A percentile compares a stretch with the other conserved stretches of the same genome.
Evolutionary conservation across 2,329 filamentous ascomycete species (phyloP).

Genomic region (Amesomyces nigricolor): DNA sequence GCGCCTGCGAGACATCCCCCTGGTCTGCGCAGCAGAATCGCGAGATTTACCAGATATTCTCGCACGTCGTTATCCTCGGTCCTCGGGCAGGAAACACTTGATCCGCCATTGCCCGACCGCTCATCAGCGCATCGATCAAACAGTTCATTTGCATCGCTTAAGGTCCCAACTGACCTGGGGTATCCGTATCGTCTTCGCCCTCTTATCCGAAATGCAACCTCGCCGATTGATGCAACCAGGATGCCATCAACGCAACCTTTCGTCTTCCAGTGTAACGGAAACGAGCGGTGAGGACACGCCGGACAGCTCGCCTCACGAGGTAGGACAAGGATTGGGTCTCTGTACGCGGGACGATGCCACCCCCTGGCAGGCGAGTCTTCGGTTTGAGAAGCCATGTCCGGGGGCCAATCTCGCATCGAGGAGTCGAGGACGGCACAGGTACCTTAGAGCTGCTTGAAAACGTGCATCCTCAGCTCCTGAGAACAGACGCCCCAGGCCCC

Average conservation of each 20-base stretch:
- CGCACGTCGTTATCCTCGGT: background rate
- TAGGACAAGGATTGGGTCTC: constrained; percentile 5
- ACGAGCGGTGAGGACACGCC: constrained; percentile 13
- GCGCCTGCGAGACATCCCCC: background rate
- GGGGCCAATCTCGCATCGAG: background rate
- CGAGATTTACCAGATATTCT: background rate
- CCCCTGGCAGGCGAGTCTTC: background rate
- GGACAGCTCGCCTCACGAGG: constrained; percentile 6
- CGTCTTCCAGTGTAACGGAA: constrained; percentile 9
- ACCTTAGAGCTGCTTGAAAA: background rate
- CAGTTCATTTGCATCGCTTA: too few relatives aligned
- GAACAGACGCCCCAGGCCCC: background rate
- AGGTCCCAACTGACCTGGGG: too few relatives aligned
- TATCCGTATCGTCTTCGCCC: background rate
- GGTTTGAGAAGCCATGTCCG: background rate
- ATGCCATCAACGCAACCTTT: background rate
- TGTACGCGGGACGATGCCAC: constrained; percentile 5
- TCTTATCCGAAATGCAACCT: background rate
- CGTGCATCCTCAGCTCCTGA: background rate
- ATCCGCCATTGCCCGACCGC: too few relatives aligned
- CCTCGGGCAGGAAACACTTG: too few relatives aligned
- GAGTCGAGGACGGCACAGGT: background rate
- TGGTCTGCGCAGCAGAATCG: background rate
- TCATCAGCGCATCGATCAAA: too few relatives aligned
- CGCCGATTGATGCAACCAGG: background rate